Base-by-base conservation (phyloP, 2,329 filamentous ascomycete species). In the Claviceps capensis region DNA sequence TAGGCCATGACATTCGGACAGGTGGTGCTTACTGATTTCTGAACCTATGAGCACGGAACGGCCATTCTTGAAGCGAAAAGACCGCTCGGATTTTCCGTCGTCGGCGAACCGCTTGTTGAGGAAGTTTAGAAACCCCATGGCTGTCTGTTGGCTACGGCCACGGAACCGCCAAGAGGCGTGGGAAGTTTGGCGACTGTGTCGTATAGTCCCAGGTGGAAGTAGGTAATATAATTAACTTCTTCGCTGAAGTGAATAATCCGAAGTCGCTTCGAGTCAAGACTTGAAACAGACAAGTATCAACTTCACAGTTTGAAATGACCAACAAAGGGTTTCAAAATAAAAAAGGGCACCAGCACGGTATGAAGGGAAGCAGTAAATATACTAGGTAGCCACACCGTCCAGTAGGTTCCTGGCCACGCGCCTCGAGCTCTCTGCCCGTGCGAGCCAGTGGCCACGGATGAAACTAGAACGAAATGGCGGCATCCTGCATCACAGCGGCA, bases 401-500 rank as follows among this genome's bases (percentile, higher is more conserved):
- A n/a, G 36, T 38, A 14, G 38, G 38, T 34, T 44, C 48, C 52
- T 53, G 47, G 34, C 36, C 22, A 34, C n/a, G 16, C 38, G 47
- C 30, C 43, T 46, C 37, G 19, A 36, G 34, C 37, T 51, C 11
- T 51, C 17, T 47, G 40, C 49, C 22, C 17, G 49, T 52, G 45
- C 26, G 8, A 9, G 26, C 30, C 30, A 34, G 9, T 34, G 30
- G 30, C 49, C 43, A 49, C 49, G 46, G 42, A 49, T 37, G 34
- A 41, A 47, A 47, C 17, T 46, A 51, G 47, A 45, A 49, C 22
- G 16, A 43, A 36, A 41, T 52, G 41, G 52, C 52, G 52, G 52
- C 48, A 53, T 47, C 34, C 16, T 52, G 45, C 52, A 49, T 54
- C 52, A 47, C 49, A 52, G 46, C 52, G 49, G 30, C 47, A 52